Base-by-base conservation (phyloP, 148 eudicot species). In the Hydrangea macrophylla region DNA sequence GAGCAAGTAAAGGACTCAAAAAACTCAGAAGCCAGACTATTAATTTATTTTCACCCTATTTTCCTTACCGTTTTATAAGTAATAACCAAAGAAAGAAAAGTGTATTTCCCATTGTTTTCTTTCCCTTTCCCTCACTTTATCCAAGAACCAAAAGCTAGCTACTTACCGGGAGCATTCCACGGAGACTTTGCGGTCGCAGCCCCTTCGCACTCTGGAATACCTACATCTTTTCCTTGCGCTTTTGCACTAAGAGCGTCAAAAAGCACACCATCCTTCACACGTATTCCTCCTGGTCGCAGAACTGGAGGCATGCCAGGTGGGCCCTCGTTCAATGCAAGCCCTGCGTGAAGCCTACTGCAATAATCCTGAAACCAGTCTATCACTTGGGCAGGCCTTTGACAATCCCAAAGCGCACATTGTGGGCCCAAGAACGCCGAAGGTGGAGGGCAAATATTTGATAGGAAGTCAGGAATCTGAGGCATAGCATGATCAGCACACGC, bases 151-250 rank as follows among this genome's bases (percentile, higher is more conserved):
- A n/a, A n/a, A n/a, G n/a, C n/a, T n/a, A n/a, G n/a, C n/a, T n/a
- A 59, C 79, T 73, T 59, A 90, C 98, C 98, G 60, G 86, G 89
- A 68, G 94, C 98, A 81, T 94, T 94, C 98, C 98, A 94, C 22
- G 98, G 98, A 42, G 96, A 94, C 72, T 90, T 94, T 9, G 96
- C 74, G 65, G 99, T 94, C 13, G 97, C 99, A 73, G 97, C 99
- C 23, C 99, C 97, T 70, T 88, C 99, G 60, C 99, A 94, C 76
- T 88, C 99, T 1, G 99, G 99, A 69, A 94, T 75, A 60, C 99
- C 99, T 44, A 88, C 99, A 71, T 88, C 93, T 75, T 91, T 94
- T 59, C 86, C 89, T 59, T 76, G 84, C 54, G 89, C 82, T 80
- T 91, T 90, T 22, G 96, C 92, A 85, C 85, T 81, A 76, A 94